A percentile compares a stretch with the other conserved stretches of the same genome.
Conservation (phyloP, 78 protist species). For the Pigoraptor vietnamica region DNA sequence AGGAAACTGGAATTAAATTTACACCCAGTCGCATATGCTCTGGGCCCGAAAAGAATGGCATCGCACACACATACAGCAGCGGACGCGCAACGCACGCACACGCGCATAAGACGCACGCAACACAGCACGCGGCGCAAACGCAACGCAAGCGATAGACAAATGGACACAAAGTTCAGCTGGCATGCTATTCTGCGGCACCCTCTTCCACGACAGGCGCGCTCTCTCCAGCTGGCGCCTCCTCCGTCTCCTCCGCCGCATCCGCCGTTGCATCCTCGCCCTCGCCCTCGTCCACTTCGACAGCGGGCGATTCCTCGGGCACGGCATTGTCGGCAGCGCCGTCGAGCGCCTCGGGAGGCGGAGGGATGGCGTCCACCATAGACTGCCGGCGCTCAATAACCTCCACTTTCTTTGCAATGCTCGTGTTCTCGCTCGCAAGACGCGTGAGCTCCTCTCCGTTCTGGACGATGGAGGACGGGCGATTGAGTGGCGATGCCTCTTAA, state of each 20-base stretch:
- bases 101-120: no score
- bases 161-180: not conserved
- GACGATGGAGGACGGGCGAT: not conserved
- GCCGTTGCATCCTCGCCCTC: not conserved
- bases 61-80: no score
- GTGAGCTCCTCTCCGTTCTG: not conserved
- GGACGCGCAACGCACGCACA: no score
- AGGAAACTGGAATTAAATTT: no score
- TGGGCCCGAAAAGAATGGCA: no score
- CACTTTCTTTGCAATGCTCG: not conserved
- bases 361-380: not conserved
- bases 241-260: not conserved
- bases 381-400: not conserved
- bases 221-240: not conserved
- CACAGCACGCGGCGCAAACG: no score
- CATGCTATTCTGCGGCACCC: not conserved
- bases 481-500: not conserved
- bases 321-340: not conserved
- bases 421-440: not conserved
- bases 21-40: no score
- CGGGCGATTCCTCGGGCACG: not conserved
- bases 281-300: no score
- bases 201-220: not conserved
- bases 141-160: no score
- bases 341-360: not conserved